These are phyloP conservation scores for Osmanthus fragrans DNA, from an alignment of 257 asterid species.

Conservation along the genomic window DNA sequence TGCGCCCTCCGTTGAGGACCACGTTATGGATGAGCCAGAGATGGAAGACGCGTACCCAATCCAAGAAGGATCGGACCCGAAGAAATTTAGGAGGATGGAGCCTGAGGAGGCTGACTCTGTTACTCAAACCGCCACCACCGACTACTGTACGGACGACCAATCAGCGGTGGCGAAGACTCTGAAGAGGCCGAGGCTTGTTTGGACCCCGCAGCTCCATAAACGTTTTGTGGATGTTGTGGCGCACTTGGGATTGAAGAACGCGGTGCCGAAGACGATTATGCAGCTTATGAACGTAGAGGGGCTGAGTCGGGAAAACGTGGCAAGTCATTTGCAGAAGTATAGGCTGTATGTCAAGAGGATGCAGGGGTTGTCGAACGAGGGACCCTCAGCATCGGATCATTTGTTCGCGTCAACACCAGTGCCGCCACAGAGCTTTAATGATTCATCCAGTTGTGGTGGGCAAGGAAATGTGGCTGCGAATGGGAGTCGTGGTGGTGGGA, in stretches of 20 bases:
- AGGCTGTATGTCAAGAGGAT: constrained; percentile 34
- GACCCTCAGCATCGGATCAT: constrained; percentile 25
- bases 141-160: background rate
- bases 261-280: constrained; percentile 38
- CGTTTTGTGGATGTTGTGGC: constrained; percentile 35
- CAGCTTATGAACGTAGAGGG: constrained; percentile 38
- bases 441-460: background rate
- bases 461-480: background rate
- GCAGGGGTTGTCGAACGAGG: constrained; percentile 27
- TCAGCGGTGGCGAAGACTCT: constrained; percentile 9
- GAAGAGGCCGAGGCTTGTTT: constrained; percentile 31
- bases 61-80: constrained; percentile 24
- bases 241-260: constrained; percentile 31
- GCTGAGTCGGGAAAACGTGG: constrained; percentile 32
- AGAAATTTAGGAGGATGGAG: constrained; percentile 20
- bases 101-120: constrained; percentile 5
- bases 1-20: background rate
- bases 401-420: constrained; percentile 28
- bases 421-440: constrained; percentile 10
- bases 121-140: background rate
- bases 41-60: constrained; percentile 20
- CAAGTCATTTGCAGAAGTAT: constrained; percentile 38
- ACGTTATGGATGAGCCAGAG: background rate
- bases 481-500: background rate
- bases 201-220: constrained; percentile 40